Base-by-base conservation (phyloP, 148 eudicot genomes). In the Linanthus parryae region DNA sequence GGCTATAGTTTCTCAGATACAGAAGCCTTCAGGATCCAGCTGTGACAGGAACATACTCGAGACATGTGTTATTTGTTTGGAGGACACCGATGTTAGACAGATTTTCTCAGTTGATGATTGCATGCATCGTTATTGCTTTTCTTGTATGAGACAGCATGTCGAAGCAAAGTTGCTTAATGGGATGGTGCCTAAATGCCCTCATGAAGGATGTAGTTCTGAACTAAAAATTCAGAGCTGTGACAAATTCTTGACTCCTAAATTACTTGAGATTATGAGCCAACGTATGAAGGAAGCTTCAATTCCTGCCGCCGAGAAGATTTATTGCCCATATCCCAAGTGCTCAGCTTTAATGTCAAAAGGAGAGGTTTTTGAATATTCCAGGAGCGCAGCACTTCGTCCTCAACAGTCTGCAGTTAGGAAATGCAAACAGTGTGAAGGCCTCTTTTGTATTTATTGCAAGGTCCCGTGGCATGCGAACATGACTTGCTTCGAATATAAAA, bases 291-390 rank as follows among this genome's bases (percentile, higher is more conserved):
- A 84, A 65, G 79, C 81, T 56, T 74, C 89, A n/a, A 84, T 88
- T 52, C 96, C 96, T 9, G 72, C 57, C 13, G 45, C 74, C 1
- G 84, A 81, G 57, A 84, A 71, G 63, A 65, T 88, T 26, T 88
- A 84, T 65, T 88, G 96, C 56, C 85, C 96, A 5, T 65, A 78
- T 64, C 94, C 89, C 25, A 79, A 71, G 60, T 88, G 96, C 73
- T 88, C 96, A 0, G 80, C 75, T 3, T 63, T 88, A 34, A 88
- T 84, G 96, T 78, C 86, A n/a, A 81, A 63, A 70, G 42, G 16
- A 24, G 89, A 81, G 44, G 71, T 57, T 62, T 52, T 59, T 16
- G 76, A 70, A 52, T 66, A 46, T 62, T 44, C 85, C 9, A 60
- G 29, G 37, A 24, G 23, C 29, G 42, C 45, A 37, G 39, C 19